Base-by-base conservation (phyloP, 352 stramenopile genomes). In the Elongisporangium prolatum region DNA sequence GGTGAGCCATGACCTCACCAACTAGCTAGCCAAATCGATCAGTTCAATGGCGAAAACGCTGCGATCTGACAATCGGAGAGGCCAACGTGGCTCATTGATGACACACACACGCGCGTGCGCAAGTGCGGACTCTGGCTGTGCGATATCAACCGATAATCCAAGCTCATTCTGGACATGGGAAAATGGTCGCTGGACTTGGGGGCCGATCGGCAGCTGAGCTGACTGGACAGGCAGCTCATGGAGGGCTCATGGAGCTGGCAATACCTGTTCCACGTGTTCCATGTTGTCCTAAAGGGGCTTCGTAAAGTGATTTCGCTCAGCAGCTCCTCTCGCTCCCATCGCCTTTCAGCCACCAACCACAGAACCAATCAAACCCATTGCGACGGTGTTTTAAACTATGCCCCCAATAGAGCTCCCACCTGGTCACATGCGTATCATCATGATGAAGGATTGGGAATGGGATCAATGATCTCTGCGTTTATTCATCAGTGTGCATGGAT, bases 191-290 rank as follows among this genome's bases (percentile, higher is more conserved):
- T 40, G 28, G 28, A 40, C 28, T 40, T 40, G 28, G 28, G 8
- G 28, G 4, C 28, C 14, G 28, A 40, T 40, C 1, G 28, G 28
- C 28, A 40, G 28, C 28, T 8, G 28, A 40, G 28, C 28, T 40
- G 9, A 5, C 28, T 40, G 28, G n/a, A n/a, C n/a, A n/a, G n/a
- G n/a, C 28, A 40, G 28, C 28, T n/a, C 28, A 40, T 40, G 1
- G 28, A 40, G 28, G 28, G 4, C 28, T 40, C 28, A 40, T 40
- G 28, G 28, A 40, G 28, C 28, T 40, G 28, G 4, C 28, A 8
- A 40, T 61, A 66, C 60, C 60, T 66, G 60, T 7, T 66, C 60
- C 22, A 66, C 24, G 60, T 67, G 60, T 52, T 67, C 60, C 60
- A 67, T 67, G 55, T 51, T 67, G 60, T 51, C 47, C 50, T 63